Conservation (phyloP, 345 rosid genomes). For the Eucalyptus paniculata region DNA sequence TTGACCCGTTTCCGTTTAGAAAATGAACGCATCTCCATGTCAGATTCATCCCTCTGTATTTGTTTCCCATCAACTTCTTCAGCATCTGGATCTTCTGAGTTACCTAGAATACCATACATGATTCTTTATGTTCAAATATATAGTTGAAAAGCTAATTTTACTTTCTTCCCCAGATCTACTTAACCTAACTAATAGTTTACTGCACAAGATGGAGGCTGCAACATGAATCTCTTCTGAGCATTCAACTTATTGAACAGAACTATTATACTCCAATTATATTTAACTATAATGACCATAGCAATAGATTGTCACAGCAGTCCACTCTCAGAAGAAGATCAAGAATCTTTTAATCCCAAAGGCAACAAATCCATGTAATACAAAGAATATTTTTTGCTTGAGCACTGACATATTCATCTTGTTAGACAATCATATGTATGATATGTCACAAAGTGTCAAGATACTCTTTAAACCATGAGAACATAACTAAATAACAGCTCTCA, state of each 20-base stretch:
- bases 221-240: background rate
- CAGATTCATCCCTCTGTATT: constrained; percentile 20
- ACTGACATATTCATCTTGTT: background rate
- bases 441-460: background rate
- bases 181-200: background rate
- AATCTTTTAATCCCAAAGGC: background rate
- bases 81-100: constrained; percentile 22
- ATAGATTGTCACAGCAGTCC: background rate
- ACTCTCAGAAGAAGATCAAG: background rate
- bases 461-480: background rate
- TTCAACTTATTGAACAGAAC: background rate
- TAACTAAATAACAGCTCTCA: background rate
- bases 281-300: background rate
- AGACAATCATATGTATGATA: background rate
- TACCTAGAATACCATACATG: constrained; percentile 6
- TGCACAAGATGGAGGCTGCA: background rate
- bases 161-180: background rate
- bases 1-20: constrained; percentile 18
- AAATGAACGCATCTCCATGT: constrained; percentile 20
- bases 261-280: background rate
- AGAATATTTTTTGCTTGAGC: background rate
- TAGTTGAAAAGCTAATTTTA: background rate
- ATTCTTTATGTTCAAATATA: background rate
- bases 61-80: constrained; percentile 15
- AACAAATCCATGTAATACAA: background rate